Conservation (phyloP, 2,329 filamentous ascomycete genomes). For the Claviceps sp. region DNA sequence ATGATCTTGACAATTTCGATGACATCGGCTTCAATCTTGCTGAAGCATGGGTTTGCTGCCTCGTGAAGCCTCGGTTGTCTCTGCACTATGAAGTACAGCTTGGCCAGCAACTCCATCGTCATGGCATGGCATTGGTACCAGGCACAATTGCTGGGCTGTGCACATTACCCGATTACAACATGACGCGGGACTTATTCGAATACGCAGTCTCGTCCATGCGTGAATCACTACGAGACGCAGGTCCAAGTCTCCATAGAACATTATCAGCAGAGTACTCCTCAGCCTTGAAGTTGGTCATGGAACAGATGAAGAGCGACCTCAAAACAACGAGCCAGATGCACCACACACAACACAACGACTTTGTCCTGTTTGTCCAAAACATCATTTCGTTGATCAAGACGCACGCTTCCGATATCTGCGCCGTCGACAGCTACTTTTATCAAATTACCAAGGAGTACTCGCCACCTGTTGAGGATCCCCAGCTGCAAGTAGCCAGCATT, state of each 20-base stretch:
- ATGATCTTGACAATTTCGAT: constrained; percentile 32
- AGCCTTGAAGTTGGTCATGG: constrained; percentile 34
- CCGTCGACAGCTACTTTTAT: constrained; percentile 42
- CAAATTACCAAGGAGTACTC: constrained; percentile 43
- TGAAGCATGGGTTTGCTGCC: constrained; percentile 38
- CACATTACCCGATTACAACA: constrained; percentile 31
- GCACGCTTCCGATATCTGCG: constrained; percentile 38
- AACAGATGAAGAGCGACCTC: constrained; percentile 39
- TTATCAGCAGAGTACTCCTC: constrained; percentile 28
- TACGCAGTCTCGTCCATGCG: constrained; percentile 38
- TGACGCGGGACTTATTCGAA: constrained; percentile 36
- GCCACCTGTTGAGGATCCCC: constrained; percentile 40
- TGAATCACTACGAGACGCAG: constrained; percentile 27
- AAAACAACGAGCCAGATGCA: constrained; percentile 20
- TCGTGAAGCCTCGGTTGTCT: constrained; percentile 35
- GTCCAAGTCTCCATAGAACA: constrained; percentile 19
- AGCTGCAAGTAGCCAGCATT: constrained; percentile 42
- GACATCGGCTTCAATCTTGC: constrained; percentile 31
- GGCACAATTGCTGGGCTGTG: constrained; percentile 23
- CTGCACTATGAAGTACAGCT: constrained; percentile 37
- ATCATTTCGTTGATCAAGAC: constrained; percentile 41
- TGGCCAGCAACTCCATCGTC: constrained; percentile 30
- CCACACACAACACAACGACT: constrained; percentile 28
- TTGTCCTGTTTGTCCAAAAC: constrained; percentile 37
- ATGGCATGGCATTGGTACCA: constrained; percentile 30